Evolutionary conservation across 139 green algal genomes (phyloP).

Genomic region (Desmodesmus armatus): DNA sequence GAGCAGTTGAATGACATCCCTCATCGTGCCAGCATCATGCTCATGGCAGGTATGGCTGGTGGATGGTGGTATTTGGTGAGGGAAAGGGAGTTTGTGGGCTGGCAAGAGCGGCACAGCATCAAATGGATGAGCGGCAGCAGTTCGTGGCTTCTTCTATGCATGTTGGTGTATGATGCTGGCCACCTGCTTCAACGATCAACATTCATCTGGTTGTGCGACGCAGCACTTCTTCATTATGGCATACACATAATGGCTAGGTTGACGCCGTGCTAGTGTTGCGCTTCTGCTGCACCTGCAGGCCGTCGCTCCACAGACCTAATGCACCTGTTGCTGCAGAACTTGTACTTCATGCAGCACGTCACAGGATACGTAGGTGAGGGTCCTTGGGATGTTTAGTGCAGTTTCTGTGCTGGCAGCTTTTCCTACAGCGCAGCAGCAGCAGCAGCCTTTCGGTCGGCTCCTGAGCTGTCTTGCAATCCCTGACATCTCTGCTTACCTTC

Average conservation of each 20-base stretch:
- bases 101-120: too few species aligned
- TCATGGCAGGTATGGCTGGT: slow-evolving; percentile 67
- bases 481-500: too few species aligned
- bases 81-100: background rate
- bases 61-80: background rate
- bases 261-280: background rate
- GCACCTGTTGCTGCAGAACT: slow-evolving; percentile 78
- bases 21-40: slow-evolving; percentile 50
- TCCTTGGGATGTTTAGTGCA: background rate
- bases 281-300: slow-evolving; percentile 42
- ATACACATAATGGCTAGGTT: background rate
- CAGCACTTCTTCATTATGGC: background rate
- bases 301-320: slow-evolving; percentile 65
- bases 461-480: too few species aligned
- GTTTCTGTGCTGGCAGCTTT: too few species aligned
- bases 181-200: too few species aligned
- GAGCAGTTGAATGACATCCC: slow-evolving; percentile 52
- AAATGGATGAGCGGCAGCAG: background rate
- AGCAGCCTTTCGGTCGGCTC: too few species aligned
- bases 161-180: background rate
- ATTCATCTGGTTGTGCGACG: background rate
- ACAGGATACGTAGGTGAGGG: slow-evolving; percentile 46
- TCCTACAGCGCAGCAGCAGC: too few species aligned
- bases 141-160: background rate
- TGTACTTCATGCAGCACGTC: slow-evolving; percentile 61